phyloP scores from a whole-genome alignment of 139 green algal species.

The Tetraselmis striata region DNA sequence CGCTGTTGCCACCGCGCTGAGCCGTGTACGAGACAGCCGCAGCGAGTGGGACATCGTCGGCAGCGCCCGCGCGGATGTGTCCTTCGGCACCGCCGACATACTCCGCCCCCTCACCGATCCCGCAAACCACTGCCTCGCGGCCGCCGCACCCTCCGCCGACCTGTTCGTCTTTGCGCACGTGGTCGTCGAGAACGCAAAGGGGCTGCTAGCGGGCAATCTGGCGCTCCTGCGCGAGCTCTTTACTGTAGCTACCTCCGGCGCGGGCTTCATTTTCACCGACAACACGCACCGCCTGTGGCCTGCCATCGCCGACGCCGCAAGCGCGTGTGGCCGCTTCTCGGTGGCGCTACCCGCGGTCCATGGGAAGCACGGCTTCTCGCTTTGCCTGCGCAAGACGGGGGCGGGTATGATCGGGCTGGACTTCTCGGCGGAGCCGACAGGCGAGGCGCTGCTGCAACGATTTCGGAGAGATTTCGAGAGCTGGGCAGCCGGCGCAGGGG shows the following conservation, averaged over 20 bases:
- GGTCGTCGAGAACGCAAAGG: background rate
- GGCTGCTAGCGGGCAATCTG: background rate
- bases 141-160: background rate
- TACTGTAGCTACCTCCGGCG: background rate
- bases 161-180: slow-evolving; percentile 2
- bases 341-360: background rate
- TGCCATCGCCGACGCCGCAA: background rate
- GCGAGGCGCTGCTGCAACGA: background rate
- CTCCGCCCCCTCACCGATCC: background rate
- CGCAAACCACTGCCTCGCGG: background rate
- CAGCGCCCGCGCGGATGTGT: background rate
- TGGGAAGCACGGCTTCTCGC: background rate
- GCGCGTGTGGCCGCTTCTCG: background rate
- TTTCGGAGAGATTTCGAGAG: too few species aligned
- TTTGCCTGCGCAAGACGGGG: background rate
- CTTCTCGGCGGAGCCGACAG: background rate
- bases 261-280: background rate
- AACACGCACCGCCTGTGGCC: slow-evolving; percentile 1
- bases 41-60: too few species aligned
- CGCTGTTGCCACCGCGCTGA: background rate
- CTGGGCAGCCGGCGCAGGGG: too few species aligned
- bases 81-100: background rate
- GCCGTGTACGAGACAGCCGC: too few species aligned
- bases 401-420: background rate
- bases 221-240: background rate